Conservation (phyloP, 2,329 filamentous ascomycete genomes). For the Alternaria sp. region DNA sequence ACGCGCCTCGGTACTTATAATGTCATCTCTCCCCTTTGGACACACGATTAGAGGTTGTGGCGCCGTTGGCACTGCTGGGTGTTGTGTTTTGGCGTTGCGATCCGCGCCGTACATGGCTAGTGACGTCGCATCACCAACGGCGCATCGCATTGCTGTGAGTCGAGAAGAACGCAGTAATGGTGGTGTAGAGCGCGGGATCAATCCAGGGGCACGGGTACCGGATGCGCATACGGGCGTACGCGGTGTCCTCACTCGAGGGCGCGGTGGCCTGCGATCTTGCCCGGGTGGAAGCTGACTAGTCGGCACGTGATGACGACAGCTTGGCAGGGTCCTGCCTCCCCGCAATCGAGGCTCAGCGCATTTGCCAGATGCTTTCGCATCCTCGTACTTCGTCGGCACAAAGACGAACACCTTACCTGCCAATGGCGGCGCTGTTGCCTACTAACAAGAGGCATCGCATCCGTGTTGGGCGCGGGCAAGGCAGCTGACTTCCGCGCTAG, state of each 20-base stretch:
- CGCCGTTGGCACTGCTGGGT: neutral
- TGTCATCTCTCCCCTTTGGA: fast-evolving
- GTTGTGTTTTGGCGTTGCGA: neutral
- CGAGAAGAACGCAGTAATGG: neutral
- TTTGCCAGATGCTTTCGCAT: too few species aligned
- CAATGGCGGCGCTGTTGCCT: neutral
- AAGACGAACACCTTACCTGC: neutral
- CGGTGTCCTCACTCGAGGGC: neutral
- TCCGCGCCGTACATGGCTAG: neutral
- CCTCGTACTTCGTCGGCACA: neutral
- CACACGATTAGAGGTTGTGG: neutral
- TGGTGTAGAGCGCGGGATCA: neutral
- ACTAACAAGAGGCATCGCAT: neutral
- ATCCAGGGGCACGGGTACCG: neutral
- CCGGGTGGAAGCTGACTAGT: neutral
- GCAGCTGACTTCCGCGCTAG: neutral
- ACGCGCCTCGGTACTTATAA: neutral
- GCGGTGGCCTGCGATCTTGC: neutral
- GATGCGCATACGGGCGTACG: neutral
- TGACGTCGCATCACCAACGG: neutral
- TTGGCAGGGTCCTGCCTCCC: neutral
- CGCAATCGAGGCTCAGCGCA: neutral
- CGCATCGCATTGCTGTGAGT: neutral
- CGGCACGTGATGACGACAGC: neutral
- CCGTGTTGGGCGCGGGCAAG: neutral